A percentile compares a stretch with the other conserved stretches of the same genome.
These are phyloP conservation scores for Ogataea allantospora DNA, from an alignment of 805 yeast species.

Conservation along the genomic window DNA sequence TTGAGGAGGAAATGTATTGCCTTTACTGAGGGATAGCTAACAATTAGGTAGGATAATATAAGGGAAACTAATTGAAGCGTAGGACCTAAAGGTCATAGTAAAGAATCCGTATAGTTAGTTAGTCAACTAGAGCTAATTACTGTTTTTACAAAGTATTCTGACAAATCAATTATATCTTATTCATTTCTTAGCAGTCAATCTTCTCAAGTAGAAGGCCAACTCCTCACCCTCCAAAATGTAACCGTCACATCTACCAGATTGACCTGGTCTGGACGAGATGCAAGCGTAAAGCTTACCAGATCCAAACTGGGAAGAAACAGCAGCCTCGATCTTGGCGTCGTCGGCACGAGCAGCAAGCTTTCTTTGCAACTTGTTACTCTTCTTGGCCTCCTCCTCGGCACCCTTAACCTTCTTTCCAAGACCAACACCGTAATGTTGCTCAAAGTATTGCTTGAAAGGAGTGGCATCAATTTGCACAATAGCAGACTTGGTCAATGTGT, in stretches of 20 bases:
- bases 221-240: constrained; percentile 99
- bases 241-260: constrained; percentile 99
- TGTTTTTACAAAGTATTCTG: neutral
- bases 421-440: constrained; percentile 93
- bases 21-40: constrained; percentile 13
- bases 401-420: constrained; percentile 82
- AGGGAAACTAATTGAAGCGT: neutral
- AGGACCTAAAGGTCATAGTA: neutral
- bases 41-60: constrained; percentile 1
- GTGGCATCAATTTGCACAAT: constrained; percentile 99
- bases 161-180: constrained; percentile 9
- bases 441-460: constrained; percentile 99
- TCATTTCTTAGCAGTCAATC: constrained; percentile 99
- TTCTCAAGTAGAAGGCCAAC: constrained; percentile 99
- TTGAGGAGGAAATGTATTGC: constrained; percentile 10
- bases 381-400: constrained; percentile 61
- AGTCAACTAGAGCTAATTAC: no score
- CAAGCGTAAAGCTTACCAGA: constrained; percentile 99
- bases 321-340: constrained; percentile 78
- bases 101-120: no score
- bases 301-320: constrained; percentile 95
- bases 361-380: constrained; percentile 80
- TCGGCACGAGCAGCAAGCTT: constrained; percentile 92
- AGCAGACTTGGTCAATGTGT: constrained; percentile 98
- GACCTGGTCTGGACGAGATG: constrained; percentile 99